These are phyloP conservation scores for Cornus florida DNA, from an alignment of 148 eudicot genomes.

Conservation along the genomic window DNA sequence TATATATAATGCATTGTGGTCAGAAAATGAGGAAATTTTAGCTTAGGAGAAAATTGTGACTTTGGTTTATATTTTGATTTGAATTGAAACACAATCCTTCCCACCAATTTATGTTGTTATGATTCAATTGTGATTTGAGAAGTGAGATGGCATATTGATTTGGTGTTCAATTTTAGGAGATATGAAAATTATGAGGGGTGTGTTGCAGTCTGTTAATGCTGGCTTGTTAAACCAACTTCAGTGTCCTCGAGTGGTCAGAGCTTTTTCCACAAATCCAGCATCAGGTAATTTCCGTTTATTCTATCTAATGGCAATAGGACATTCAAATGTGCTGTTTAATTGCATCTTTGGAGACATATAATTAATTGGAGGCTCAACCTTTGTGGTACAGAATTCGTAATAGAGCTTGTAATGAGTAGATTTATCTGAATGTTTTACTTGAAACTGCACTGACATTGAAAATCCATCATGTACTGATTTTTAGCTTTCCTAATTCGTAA, in stretches of 20 bases:
- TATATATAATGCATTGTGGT: background rate
- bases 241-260: background rate
- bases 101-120: background rate
- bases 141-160: background rate
- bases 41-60: background rate
- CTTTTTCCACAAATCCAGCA: slow-evolving; percentile 7
- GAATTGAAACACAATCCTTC: background rate
- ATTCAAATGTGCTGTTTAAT: background rate
- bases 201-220: slow-evolving; percentile 5
- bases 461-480: too few relatives aligned
- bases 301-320: background rate
- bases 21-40: background rate
- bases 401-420: background rate
- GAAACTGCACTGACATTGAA: background rate
- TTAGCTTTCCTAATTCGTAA: background rate
- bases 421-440: background rate
- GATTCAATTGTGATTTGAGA: background rate
- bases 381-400: background rate
- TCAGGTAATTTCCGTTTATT: background rate
- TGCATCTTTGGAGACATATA: background rate
- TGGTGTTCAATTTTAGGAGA: background rate
- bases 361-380: background rate
- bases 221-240: background rate
- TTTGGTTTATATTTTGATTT: background rate
- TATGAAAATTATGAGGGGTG: slow-evolving; percentile 7